A percentile compares a stretch with the other conserved stretches of the same genome.
Evolutionary conservation across 768 basidiomycete species (phyloP).

Genomic region (Pleurotus eryngii): DNA sequence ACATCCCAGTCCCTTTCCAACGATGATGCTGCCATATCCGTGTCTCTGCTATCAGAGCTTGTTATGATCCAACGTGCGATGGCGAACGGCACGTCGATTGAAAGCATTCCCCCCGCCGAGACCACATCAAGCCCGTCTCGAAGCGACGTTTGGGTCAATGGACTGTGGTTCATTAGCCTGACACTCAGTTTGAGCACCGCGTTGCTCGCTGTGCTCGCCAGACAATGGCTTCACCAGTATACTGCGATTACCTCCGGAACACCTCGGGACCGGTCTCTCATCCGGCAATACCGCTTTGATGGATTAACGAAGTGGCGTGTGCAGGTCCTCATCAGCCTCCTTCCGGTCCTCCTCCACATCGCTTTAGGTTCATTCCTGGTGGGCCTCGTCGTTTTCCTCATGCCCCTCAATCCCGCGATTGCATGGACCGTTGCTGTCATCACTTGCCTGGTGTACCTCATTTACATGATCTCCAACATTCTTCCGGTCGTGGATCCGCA

Average conservation of each 20-base stretch:
- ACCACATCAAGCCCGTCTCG: slow-evolving; percentile 6
- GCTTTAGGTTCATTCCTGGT: slow-evolving; percentile 50
- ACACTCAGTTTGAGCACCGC: slow-evolving; percentile 39
- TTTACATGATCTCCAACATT: neutral
- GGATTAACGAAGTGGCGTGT: slow-evolving; percentile 36
- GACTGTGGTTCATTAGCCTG: slow-evolving; percentile 43
- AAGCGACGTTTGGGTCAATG: slow-evolving; percentile 31
- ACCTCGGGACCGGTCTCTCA: slow-evolving; percentile 32
- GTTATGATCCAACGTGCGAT: too few relatives aligned
- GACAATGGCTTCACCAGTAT: slow-evolving; percentile 41
- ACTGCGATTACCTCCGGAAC: slow-evolving; percentile 32
- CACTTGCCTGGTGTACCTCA: neutral
- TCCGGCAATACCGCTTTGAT: slow-evolving; percentile 33
- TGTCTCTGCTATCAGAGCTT: neutral
- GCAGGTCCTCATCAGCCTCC: slow-evolving; percentile 33
- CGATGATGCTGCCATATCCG: neutral
- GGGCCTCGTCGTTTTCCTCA: slow-evolving; percentile 42
- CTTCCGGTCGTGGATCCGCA: neutral
- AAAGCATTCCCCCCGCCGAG: neutral
- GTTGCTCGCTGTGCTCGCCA: slow-evolving; percentile 42
- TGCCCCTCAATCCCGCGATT: slow-evolving; percentile 30
- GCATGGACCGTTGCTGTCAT: slow-evolving; percentile 8
- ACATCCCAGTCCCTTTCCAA: slow-evolving; percentile 5
- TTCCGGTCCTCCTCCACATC: slow-evolving; percentile 45
- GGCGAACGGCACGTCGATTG: neutral